Base-by-base conservation (phyloP, 805 yeast species). In the Brettanomyces sp. region DNA sequence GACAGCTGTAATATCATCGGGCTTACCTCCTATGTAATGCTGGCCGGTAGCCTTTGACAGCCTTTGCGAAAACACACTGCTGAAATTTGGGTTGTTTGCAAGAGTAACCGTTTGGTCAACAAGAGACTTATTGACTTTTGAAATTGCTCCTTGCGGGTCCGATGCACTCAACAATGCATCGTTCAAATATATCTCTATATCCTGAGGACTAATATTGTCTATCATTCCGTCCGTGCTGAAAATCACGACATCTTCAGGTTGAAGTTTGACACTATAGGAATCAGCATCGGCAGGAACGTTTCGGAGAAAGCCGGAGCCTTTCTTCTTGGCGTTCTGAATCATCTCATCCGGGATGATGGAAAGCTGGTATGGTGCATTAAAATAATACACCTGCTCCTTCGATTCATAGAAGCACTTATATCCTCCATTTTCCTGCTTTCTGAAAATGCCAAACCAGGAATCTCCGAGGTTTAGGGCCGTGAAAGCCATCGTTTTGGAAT, bases 221-320 rank as follows among this genome's bases (percentile, higher is more conserved):
- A 86, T 80, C 42, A 91, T 83, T 30, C 99, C 99, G 65, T 91
- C 99, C 0, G 97, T 88, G 37, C 95, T 95, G 58, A 91, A 81
- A 44, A 93, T 60, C 4, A 91, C 76, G 18, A 93, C 67, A 61
- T 91, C 99, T 43, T 81, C 79, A 45, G 75, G 75, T 56, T 79
- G 59, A 38, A 91, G 67, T 51, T 84, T 74, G 70, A 85, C 83
- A 2, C 65, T 62, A 55, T 82, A 81, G 45, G 68, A 73, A 52
- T 84, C 95, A 0, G 93, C 85, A 49, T 74, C 78, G 0, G 64
- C 57, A 1, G 96, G 95, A 8, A 69, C 60, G 59, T 88, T 90
- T 56, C 77, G 78, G 42, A 89, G 80, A 59, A 80, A 86, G 38
- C 79, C 69, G 35, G 79, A 71, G 1, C 83, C 81, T 45, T 72